phyloP scores from a whole-genome alignment of 2,329 filamentous ascomycete genomes.

The Pseudonectria buxi region DNA sequence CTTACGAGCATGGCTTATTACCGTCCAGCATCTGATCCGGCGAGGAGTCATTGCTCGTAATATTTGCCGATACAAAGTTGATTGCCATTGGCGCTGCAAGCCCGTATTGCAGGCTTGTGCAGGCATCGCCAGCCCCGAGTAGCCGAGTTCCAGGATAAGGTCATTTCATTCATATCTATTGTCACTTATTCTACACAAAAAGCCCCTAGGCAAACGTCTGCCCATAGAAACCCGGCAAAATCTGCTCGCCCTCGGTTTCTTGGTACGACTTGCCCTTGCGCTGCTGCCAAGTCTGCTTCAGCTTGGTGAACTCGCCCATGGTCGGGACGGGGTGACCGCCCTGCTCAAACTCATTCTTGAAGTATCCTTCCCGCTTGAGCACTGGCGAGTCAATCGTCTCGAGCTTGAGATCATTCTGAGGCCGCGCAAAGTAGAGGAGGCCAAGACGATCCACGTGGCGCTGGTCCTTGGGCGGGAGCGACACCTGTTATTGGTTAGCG shows the following conservation, averaged over 20 bases:
- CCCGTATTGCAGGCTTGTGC: no score
- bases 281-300: slow-evolving; percentile 34
- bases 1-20: no score
- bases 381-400: slow-evolving; percentile 33
- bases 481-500: slow-evolving; percentile 17
- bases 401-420: slow-evolving; percentile 32
- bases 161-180: no score
- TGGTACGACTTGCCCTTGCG: slow-evolving; percentile 20
- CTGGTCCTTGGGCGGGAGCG: slow-evolving; percentile 34
- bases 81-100: no score
- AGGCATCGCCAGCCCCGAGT: no score
- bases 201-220: slow-evolving; percentile 9
- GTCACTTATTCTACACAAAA: no score
- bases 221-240: slow-evolving; percentile 29
- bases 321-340: slow-evolving; percentile 25
- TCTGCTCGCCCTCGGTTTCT: slow-evolving; percentile 24
- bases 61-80: no score
- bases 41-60: no score
- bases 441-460: slow-evolving; percentile 41
- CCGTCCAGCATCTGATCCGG: no score
- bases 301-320: slow-evolving; percentile 31
- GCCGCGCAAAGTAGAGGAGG: slow-evolving; percentile 44
- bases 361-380: slow-evolving; percentile 26
- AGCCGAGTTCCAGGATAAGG: no score
- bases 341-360: slow-evolving; percentile 31